Evolutionary conservation across 192 early-diverging fungal species (phyloP).

Genomic region (Backusella luteola): DNA sequence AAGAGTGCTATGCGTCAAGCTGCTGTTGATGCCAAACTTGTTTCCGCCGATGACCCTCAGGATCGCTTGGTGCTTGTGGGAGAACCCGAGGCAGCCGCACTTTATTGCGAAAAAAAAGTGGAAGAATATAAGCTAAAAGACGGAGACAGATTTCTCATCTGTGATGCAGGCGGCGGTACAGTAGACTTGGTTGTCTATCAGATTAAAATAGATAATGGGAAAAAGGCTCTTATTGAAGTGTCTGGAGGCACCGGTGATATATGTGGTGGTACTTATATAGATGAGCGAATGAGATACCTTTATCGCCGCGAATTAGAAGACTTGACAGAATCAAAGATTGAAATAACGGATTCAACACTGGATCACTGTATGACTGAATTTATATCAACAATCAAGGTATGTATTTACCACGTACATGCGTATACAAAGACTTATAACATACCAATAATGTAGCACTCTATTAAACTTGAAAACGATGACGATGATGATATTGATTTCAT

Average conservation of each 20-base stretch:
- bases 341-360: slow-evolving; percentile 22
- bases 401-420: neutral
- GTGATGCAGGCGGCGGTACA: slow-evolving; percentile 52
- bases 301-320: slow-evolving; percentile 37
- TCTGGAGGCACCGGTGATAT: slow-evolving; percentile 43
- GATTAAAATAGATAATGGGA: slow-evolving; percentile 27
- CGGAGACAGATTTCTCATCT: slow-evolving; percentile 49
- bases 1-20: slow-evolving; percentile 43
- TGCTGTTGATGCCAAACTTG: slow-evolving; percentile 39
- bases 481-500: slow-evolving; percentile 41
- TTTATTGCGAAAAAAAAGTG: slow-evolving; percentile 44
- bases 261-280: slow-evolving; percentile 45
- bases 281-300: slow-evolving; percentile 36
- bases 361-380: slow-evolving; percentile 38
- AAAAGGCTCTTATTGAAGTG: slow-evolving; percentile 38
- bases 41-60: slow-evolving; percentile 34
- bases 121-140: slow-evolving; percentile 36
- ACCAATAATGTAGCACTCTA: neutral
- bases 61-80: slow-evolving; percentile 43
- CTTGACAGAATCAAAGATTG: neutral
- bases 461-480: slow-evolving; percentile 22
- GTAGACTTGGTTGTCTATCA: slow-evolving; percentile 53
- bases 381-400: slow-evolving; percentile 10
- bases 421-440: neutral
- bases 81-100: slow-evolving; percentile 44